Conservation (phyloP, 164 flowering plant genomes). For the Vitis cinerea region DNA sequence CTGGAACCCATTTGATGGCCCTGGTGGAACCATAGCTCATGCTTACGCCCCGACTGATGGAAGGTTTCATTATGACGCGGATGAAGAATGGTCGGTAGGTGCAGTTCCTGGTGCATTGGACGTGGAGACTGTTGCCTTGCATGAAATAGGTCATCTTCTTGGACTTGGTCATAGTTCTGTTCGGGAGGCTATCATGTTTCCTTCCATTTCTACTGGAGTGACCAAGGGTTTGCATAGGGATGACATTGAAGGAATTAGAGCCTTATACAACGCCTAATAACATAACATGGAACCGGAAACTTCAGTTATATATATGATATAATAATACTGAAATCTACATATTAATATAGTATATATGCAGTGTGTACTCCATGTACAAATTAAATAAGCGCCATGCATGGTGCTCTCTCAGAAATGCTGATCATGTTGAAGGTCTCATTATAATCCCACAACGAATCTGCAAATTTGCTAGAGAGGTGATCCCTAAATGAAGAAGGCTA, state of each 20-base stretch:
- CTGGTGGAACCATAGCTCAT: constrained; percentile 15
- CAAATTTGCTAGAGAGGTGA: no score
- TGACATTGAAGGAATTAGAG: constrained; percentile 3
- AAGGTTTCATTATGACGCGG: constrained; percentile 15
- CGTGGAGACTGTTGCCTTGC: constrained; percentile 8
- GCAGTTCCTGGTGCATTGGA: neutral
- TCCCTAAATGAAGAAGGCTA: no score
- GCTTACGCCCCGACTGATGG: constrained; percentile 20
- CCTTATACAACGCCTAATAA: constrained; percentile 2
- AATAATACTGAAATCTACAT: no score
- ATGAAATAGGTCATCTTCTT: no score
- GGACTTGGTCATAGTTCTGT: neutral
- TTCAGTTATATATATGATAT: no score
- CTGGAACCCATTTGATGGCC: constrained; percentile 23
- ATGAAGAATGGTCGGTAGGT: constrained; percentile 16
- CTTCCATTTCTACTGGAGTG: neutral
- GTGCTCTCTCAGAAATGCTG: no score
- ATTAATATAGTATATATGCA: no score
- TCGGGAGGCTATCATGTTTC: constrained; percentile 3
- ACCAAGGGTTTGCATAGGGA: constrained; percentile 11
- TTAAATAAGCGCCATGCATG: no score
- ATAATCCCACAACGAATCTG: no score
- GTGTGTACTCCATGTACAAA: no score
- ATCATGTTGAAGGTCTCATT: no score
- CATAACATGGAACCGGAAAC: no score